Conservation (phyloP, 2,329 filamentous ascomycete genomes). For the Venturia asperata region DNA sequence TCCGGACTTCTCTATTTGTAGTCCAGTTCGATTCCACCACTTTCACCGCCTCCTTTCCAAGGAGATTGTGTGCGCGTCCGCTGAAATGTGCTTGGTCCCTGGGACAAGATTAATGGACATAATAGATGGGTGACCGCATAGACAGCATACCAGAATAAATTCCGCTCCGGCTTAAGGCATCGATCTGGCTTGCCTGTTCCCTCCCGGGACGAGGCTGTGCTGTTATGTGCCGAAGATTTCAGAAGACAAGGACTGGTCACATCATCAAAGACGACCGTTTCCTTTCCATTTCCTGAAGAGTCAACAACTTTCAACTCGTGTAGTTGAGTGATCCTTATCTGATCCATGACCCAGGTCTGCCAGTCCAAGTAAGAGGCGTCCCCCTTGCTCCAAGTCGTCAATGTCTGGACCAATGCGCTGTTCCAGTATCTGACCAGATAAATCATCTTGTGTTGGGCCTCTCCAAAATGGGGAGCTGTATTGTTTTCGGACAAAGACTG, state of each 20-base stretch:
- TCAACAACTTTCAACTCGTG: conserved; percentile 29
- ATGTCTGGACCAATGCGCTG: conserved; percentile 27
- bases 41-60: conserved; percentile 31
- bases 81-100: conserved; percentile 33
- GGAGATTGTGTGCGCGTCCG: conserved; percentile 31
- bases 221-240: neutral
- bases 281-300: conserved; percentile 28
- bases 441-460: conserved; percentile 27
- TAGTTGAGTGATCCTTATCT: conserved; percentile 31
- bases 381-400: conserved; percentile 29
- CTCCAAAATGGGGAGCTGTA: conserved; percentile 26
- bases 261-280: conserved; percentile 30
- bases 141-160: conserved; percentile 27
- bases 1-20: conserved; percentile 26
- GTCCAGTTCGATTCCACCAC: conserved; percentile 30
- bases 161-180: conserved; percentile 24
- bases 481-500: conserved; percentile 25
- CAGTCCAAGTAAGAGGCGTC: conserved; percentile 30
- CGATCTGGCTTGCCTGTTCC: conserved; percentile 1
- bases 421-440: conserved; percentile 27
- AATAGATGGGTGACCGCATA: conserved; percentile 29
- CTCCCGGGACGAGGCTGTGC: neutral
- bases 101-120: conserved; percentile 21
- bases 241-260: conserved; percentile 29
- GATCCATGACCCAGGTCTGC: conserved; percentile 30